Base-by-base conservation (phyloP, 179 eudicot genomes). In the Beta lomatogona region DNA sequence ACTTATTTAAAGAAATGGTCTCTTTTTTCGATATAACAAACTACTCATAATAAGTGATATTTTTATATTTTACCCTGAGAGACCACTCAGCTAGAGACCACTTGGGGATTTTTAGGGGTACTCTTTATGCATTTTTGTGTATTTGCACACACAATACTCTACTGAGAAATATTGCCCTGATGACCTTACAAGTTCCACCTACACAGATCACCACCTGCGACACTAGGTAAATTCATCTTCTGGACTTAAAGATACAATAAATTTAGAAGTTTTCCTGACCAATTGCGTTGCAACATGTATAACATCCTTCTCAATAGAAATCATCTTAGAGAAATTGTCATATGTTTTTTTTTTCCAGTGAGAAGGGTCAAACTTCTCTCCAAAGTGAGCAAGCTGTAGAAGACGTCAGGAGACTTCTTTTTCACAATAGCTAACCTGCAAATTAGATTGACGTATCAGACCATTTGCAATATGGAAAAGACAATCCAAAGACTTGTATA, bases 371-470 rank as follows among this genome's bases (percentile, higher is more conserved):
- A 96, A 96, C 12, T 91, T 91, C 82, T 96, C 99, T 77, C 94
- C 98, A 79, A 96, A 93, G 88, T 96, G 99, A 82, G 91, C 83
- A 78, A 96, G 96, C 83, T 96, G 99, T 73, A 92, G 92, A 79
- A 92, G 86, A 77, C 99, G 97, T 77, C 98, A 90, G 78, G 97
- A 96, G 78, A 94, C 97, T 77, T 96, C 93, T 82, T 96, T 96
- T 83, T 96, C 99, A 82, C 93, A 86, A 85, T 92, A 96, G 86
- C 97, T 87, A 85, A 96, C 98, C 99, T 96, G 89, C 15, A 81
- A 78, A 12, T 78, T 66, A 78, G 57, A 71, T 46, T 41, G 55
- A 64, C 63, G 28, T n/a, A 11, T 82, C 64, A 76, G 57, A 78
- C 41, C n/a, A 25, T 61, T 41, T 16, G 45, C 45, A 54, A 46